Percentiles rank a stretch among this genome's conserved stretches.
These are phyloP conservation scores for Avena sativa DNA, from an alignment of 176 grass and related monocot species.

Conservation along the genomic window DNA sequence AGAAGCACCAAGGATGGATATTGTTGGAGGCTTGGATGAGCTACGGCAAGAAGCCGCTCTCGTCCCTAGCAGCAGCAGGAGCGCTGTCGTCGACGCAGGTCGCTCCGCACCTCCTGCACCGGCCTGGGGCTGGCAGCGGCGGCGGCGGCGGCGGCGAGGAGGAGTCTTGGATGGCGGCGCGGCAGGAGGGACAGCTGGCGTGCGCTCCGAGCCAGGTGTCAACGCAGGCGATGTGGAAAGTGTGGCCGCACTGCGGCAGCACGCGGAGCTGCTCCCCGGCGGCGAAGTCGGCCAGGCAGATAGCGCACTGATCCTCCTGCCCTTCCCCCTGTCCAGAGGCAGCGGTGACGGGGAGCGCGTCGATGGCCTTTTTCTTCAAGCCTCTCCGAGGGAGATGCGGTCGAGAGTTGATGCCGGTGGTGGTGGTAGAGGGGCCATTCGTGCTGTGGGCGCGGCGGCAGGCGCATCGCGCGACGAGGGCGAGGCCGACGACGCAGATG, in stretches of 20 bases:
- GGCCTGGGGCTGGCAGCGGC: not conserved
- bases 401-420: not conserved
- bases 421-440: not conserved
- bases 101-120: conserved; percentile 57
- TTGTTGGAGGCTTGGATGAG: not conserved
- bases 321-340: not conserved
- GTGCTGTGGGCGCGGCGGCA: conserved; percentile 29
- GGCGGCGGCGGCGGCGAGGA: not conserved
- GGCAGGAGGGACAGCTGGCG: conserved; percentile 65
- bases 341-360: conserved; percentile 56
- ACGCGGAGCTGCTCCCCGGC: conserved; percentile 61
- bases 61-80: not conserved
- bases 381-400: conserved; percentile 38
- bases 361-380: conserved; percentile 65
- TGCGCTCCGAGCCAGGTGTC: conserved; percentile 60
- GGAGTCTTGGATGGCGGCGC: conserved; percentile 10
- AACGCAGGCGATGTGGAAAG: conserved; percentile 61
- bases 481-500: conserved; percentile 68
- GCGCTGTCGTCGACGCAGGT: not conserved
- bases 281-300: conserved; percentile 59
- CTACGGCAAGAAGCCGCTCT: conserved; percentile 18
- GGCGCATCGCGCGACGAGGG: conserved; percentile 65
- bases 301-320: conserved; percentile 44
- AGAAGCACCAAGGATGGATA: not conserved
- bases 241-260: conserved; percentile 64